Evolutionary conservation across 345 rosid species (phyloP).

Genomic region (Melastoma malabathricum): DNA sequence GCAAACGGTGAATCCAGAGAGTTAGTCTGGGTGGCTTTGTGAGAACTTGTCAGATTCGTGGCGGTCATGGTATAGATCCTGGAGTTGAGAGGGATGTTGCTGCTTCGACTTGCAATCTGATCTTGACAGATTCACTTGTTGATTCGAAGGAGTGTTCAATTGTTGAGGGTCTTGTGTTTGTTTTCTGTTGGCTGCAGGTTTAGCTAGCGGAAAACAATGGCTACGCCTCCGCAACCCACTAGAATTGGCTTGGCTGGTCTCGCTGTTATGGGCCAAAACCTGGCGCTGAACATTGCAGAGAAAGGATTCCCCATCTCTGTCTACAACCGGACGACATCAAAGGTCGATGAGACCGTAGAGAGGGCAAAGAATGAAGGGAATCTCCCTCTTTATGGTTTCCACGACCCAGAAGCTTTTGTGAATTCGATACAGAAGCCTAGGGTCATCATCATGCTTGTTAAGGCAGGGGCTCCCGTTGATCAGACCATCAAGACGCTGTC

Average conservation of each 20-base stretch:
- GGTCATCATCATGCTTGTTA: slow-evolving; percentile 88
- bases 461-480: slow-evolving; percentile 93
- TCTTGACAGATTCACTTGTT: no score
- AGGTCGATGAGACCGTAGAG: slow-evolving; percentile 82
- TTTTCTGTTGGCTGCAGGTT: slow-evolving; percentile 12
- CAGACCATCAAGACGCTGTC: slow-evolving; percentile 81
- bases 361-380: slow-evolving; percentile 79
- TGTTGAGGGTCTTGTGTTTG: slow-evolving; percentile 9
- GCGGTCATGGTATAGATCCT: no score
- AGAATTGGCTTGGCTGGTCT: slow-evolving; percentile 94
- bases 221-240: slow-evolving; percentile 31
- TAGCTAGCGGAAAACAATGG: slow-evolving; percentile 27
- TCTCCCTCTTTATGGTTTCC: slow-evolving; percentile 74
- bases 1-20: no score
- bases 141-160: no score
- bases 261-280: slow-evolving; percentile 97
- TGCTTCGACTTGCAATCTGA: no score
- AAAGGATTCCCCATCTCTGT: slow-evolving; percentile 97
- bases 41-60: no score
- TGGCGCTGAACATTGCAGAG: slow-evolving; percentile 85
- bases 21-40: no score
- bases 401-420: slow-evolving; percentile 71
- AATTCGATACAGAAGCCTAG: slow-evolving; percentile 79
- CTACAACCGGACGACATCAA: slow-evolving; percentile 77
- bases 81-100: no score